phyloP scores from a whole-genome alignment of 2,329 filamentous ascomycete genomes.

The Penicillium sp. region DNA sequence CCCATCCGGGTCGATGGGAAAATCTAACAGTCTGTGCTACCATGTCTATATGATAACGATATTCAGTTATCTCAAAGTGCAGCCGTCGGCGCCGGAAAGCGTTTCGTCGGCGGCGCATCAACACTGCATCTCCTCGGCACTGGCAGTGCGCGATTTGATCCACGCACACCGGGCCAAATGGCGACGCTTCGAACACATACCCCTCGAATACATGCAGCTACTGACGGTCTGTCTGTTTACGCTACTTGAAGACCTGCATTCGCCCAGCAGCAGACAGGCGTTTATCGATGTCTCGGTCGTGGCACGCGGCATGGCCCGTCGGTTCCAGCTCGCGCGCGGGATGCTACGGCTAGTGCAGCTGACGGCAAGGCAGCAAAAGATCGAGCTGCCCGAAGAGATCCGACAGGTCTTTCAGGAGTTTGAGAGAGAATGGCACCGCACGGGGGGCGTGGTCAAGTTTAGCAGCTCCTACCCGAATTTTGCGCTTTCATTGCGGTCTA shows the following conservation, averaged over 20 bases:
- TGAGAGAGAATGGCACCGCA: slow-evolving; percentile 9
- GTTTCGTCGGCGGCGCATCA: not conserved
- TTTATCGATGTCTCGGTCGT: slow-evolving; percentile 10
- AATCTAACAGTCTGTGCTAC: not conserved
- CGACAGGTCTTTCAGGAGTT: slow-evolving; percentile 6
- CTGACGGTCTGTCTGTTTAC: slow-evolving; percentile 10
- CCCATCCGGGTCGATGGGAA: too few relatives aligned
- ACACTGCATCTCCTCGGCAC: slow-evolving; percentile 5
- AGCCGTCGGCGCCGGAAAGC: slow-evolving; percentile 1
- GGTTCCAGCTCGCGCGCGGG: slow-evolving; percentile 7
- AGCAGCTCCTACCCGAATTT: slow-evolving; percentile 14
- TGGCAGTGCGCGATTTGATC: slow-evolving; percentile 7
- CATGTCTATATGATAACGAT: slow-evolving; percentile 10
- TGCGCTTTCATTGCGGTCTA: slow-evolving; percentile 5
- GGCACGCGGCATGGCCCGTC: slow-evolving; percentile 9
- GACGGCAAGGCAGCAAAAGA: slow-evolving; percentile 10
- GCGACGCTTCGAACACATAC: slow-evolving; percentile 9
- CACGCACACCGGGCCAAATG: slow-evolving; percentile 10
- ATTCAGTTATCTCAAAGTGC: slow-evolving; percentile 9
- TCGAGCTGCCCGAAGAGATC: slow-evolving; percentile 9
- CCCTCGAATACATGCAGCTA: slow-evolving; percentile 11
- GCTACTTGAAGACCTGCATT: slow-evolving; percentile 7
- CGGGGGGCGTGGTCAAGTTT: not conserved
- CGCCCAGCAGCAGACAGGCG: slow-evolving; percentile 7
- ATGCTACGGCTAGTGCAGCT: slow-evolving; percentile 11